Evolutionary conservation across 176 grass and related monocot species (phyloP), one percentile per base, ranked within the genome.

Genomic region (Chloris gayana): DNA sequence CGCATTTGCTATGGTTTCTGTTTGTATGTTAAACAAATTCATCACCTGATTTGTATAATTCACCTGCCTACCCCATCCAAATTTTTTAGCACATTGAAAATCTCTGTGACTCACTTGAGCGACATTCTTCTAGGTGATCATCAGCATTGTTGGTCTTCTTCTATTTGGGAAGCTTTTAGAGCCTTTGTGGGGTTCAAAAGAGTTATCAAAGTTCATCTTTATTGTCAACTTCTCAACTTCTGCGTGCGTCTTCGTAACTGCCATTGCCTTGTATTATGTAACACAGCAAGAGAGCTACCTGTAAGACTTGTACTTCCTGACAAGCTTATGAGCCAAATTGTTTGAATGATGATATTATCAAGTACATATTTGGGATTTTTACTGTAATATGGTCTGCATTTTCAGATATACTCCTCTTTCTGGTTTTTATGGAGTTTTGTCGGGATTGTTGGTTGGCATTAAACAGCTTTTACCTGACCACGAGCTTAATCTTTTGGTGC

Each of bases 391-490:
- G 12, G 51, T 64, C 73, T 76, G 50, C 21, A 75, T 80, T 86
- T 71, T 46, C 88, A 99, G 96, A 47, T 99, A 99, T 56, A 91
- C 90, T 59, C 92, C 96, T 78, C 68, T 99, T 78, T 95, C 90
- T 89, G 96, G 96, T 46, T 99, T 99, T 89, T 88, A 95, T 82
- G 96, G 96, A 67, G 86, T 93, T 85, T 78, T 99, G 30, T 91
- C 92, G 34, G 96, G 96, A 81, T 89, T 95, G 86, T 61, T 99
- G 39, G 96, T 99, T 61, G 96, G 88, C 53, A 91, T 95, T 79
- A 99, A 99, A 39, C 96, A 99, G 79, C 84, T 99, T 86, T 74
- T 99, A 89, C 90, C 96, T 70, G 96, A 99, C 77, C 90, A 93
- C 62, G 96, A 99, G 64, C 80, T 94, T 73, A 91, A 79, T 72